Percentiles rank a stretch among this genome's conserved stretches.
phyloP scores from a whole-genome alignment of 441 rosid genomes.

The Syzygium syzygioides region DNA sequence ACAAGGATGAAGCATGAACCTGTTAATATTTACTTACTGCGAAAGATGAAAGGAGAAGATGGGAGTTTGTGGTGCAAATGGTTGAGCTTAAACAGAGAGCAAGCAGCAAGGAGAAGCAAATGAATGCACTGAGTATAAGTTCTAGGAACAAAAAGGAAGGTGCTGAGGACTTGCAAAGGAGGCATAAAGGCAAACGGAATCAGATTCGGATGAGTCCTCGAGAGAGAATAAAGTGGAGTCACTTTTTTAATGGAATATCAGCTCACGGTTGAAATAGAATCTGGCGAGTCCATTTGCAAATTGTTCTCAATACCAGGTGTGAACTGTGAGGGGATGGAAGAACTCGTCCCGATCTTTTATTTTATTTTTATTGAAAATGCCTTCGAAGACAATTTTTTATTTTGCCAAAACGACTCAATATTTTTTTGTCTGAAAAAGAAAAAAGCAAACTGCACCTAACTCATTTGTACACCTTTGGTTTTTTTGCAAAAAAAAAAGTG shows the following conservation, averaged over 20 bases:
- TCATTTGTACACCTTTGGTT: not conserved
- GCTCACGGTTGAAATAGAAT: not conserved
- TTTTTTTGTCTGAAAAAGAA: not conserved
- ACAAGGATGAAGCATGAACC: not conserved
- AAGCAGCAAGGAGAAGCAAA: not conserved
- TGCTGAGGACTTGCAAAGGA: not conserved
- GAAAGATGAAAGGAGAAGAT: conserved; percentile 1
- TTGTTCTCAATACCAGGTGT: not conserved
- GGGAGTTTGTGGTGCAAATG: not conserved
- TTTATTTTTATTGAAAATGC: not conserved
- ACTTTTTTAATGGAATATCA: not conserved
- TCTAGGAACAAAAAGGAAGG: not conserved
- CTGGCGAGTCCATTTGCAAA: not conserved
- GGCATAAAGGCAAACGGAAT: conserved; percentile 22
- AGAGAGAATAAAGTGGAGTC: conserved; percentile 22
- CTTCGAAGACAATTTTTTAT: not conserved
- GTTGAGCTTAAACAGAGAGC: not conserved
- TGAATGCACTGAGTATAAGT: not conserved
- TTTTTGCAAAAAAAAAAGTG: not conserved
- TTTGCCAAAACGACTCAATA: not conserved
- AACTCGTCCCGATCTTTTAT: not conserved
- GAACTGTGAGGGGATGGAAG: not conserved
- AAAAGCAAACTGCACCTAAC: not conserved
- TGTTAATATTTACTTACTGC: conserved; percentile 6
- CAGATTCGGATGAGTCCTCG: conserved; percentile 21